Percentiles rank a stretch among this genome's conserved stretches.
Conservation (phyloP, 2,329 filamentous ascomycete genomes). For the Teratosphaeria destructans region DNA sequence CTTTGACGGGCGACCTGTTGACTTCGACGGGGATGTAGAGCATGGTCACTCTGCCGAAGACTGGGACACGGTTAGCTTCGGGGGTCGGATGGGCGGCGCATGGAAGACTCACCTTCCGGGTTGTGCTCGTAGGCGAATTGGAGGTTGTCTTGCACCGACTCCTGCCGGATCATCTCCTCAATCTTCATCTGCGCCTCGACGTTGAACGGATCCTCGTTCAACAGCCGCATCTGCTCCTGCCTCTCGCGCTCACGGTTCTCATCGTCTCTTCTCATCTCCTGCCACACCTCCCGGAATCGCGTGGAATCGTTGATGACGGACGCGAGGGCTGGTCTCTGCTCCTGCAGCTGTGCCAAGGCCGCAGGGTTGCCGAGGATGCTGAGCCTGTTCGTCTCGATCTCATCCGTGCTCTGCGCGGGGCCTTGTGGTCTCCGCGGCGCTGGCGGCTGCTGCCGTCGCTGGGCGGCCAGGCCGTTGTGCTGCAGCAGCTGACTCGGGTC, state of each 20-base stretch:
- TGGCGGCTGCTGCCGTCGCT: constrained; percentile 26
- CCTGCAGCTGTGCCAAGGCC: constrained; percentile 58
- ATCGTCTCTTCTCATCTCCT: constrained; percentile 58
- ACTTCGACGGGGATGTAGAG: constrained; percentile 94
- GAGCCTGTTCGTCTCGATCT: constrained; percentile 74
- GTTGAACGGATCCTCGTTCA: constrained; percentile 94
- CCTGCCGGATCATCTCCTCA: constrained; percentile 92
- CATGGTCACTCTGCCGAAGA: constrained; percentile 91
- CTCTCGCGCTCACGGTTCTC: constrained; percentile 64
- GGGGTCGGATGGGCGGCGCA: background rate
- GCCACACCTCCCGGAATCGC: constrained; percentile 64
- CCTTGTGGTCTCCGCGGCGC: constrained; percentile 10
- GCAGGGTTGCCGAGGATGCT: constrained; percentile 71
- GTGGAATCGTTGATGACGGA: constrained; percentile 63
- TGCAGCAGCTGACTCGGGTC: constrained; percentile 37
- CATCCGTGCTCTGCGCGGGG: constrained; percentile 19
- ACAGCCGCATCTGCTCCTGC: constrained; percentile 67
- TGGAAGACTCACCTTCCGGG: constrained; percentile 63
- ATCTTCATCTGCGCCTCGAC: constrained; percentile 83
- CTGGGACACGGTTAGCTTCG: constrained; percentile 35
- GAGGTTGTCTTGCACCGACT: constrained; percentile 87
- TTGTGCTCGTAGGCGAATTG: constrained; percentile 96
- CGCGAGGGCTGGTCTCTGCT: constrained; percentile 66
- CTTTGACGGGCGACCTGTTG: constrained; percentile 85
- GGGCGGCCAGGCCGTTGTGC: constrained; percentile 17